Evolutionary conservation across 2,329 filamentous ascomycete species (phyloP), one percentile per base, ranked within the genome.

Genomic region (Neonectria neomacrospora): DNA sequence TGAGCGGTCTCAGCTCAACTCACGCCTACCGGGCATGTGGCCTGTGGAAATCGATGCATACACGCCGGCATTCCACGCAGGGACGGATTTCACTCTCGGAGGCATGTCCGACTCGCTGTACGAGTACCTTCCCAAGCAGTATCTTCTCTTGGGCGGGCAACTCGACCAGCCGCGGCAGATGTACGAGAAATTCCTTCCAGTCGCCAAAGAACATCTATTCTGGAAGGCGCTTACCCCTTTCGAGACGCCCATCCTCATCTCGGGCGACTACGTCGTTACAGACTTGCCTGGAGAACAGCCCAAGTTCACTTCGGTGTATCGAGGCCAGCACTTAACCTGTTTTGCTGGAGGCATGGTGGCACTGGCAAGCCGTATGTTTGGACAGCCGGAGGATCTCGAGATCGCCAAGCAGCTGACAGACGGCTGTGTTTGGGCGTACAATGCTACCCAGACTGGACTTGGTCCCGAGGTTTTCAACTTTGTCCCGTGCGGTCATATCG

Each of bases 271-370:
- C 8, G 80, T 68, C 23, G 74, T 78, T n/a, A 71, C 37, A 42
- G 61, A 55, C 50, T 47, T 65, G 26, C 66, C 67, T n/a, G 65
- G 69, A 4, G 66, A 70, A 50, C 55, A 68, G 20, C 66, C 67
- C 54, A 73, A 72, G 41, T 70, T 70, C 34, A 74, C 75, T 22
- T 74, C 78, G 16, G 81, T 71, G 12, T 72, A 80, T 5, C 77
- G 81, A 65, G 75, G 75, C 18, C 86, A 87, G 52, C 90, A 91
- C 74, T 77, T 90, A 3, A 83, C 83, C 4, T 91, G 89, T 74
- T 92, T 90, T 72, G 82, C 85, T 3, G 89, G 89, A 5, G 90
- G 88, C n/a, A 88, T 90, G 83, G 85, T 90, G 42, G 89, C 81
- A 10, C 82, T 91, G 47, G 88, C 83, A 16, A 85, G 88, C 1